Base-by-base conservation (phyloP, 192 early-diverging fungal species). In the Funneliformis mosseae region DNA sequence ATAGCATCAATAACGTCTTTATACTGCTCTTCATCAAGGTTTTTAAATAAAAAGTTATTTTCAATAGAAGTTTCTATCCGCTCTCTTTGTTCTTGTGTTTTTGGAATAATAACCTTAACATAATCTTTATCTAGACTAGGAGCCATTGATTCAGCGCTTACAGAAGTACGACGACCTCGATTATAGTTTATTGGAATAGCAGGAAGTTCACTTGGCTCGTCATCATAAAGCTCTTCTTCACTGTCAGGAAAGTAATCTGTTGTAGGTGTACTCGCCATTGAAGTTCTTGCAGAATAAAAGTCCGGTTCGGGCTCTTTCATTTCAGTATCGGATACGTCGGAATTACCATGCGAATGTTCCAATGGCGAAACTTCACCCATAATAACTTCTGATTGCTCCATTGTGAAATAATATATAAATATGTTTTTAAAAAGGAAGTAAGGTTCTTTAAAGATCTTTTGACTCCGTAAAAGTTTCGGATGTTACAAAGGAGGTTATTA, bases 141-240 rank as follows among this genome's bases (percentile, higher is more conserved):
- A 23, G 95, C 93, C 93, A 98, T 98, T 50, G 96, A 97, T 86
- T 99, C 97, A 27, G 98, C 97, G 45, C 92, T 94, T 81, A 98
- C 96, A 25, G 96, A 97, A 38, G 96, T 95, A 68, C 98, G 94
- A 33, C 97, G 93, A 10, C 93, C 95, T 14, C 95, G 90, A 84
- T 96, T 95, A 77, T 95, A 92, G 81, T 88, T 91, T 43, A 89
- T 80, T 64, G 92, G 89, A 39, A 90, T 86, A 74, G 83, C 84
- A 59, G 82, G 77, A 66, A 92, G 85, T 74, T 91, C 86, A 76
- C 91, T 91, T 63, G 89, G 90, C 61, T 90, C 93, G 60, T 93
- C 90, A 39, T 91, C 85, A 42, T 81, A 78, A 23, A 90, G 84
- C 25, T 92, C 88, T 43, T 93, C 92, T 16, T 92, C 87, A 59